Evolutionary conservation across 805 yeast genomes (phyloP), one percentile per base, ranked within the genome.

Genomic region (Kodamaea kakaduensis): DNA sequence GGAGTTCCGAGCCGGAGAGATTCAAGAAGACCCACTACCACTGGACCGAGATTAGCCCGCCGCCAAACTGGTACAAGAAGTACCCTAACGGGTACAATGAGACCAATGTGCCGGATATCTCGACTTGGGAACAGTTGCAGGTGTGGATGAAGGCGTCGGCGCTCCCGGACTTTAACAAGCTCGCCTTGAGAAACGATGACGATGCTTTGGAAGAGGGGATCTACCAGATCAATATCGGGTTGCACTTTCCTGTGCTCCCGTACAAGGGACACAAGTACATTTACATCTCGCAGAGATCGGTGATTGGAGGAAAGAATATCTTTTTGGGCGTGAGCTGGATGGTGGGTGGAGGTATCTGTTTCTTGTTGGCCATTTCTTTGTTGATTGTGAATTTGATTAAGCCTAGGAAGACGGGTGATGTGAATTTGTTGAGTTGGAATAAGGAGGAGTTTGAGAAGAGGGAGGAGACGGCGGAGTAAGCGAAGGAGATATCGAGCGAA

Each of bases 161-260:
- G 1, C 58, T 67, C 32, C 61, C 71, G 4, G 59, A 58, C 20
- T 67, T 67, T 44, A 58, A 59, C 45, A 66, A 64, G 56, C 58
- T 84, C 56, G 76, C 77, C 8, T 67, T 75, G 36, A 70, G 84
- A 53, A 83, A 82, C 51, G 78, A 75, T 41, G 52, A 76, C 31
- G 80, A 77, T 25, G 58, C 59, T 2, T 56, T 84, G 42, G 51
- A 58, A 9, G 63, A 66, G 4, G 93, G 93, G 25, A 67, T 67
- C 9, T 84, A 84, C 51, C 77, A 81, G 56, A 62, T 81, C 14
- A 61, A 71, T 25, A 70, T 81, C 25, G 93, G 88, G 0, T 64
- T 84, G 42, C 88, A 84, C 47, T 84, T 84, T 78, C 94, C 94
- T 4, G 90, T 84, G 2, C 62, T 67, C 16, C 78, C 75, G 22